Evolutionary conservation across 2,329 filamentous ascomycete genomes (phyloP), one percentile per base, ranked within the genome.

Genomic region (Xylaria sp.): DNA sequence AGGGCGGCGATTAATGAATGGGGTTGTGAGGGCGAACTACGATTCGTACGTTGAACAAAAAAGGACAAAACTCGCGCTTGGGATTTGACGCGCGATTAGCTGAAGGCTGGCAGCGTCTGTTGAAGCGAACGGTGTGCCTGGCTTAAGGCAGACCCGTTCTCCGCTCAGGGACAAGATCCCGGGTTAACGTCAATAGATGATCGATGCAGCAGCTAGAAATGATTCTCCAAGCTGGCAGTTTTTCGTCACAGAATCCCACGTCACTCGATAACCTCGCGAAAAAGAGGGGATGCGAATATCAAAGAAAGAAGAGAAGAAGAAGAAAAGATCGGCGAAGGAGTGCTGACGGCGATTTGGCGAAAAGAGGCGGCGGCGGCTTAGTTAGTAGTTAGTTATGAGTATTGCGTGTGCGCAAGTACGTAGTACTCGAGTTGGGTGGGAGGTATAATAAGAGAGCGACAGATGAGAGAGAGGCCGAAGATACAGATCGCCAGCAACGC

Each of bases 1-100:
- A 68, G 59, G 61, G 46, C 48, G 51, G 53, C 54, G 44, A 61
- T 58, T 28, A 51, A 49, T 51, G 33, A 44, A 62, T 56, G 38
- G 38, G 40, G 28, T 28, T 33, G 36, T 20, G 20, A 63, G 7
- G 54, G 33, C 40, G 28, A 61, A 57, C 26, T 40, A 54, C 23
- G 23, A 23, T 23, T 23, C 23, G 23, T 23, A 23, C 59, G 44
- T 64, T 57, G 63, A 71, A 68, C 70, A 64, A 46, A 57, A 59
- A 66, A 40, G 56, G 65, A 59, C 66, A 63, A 48, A 65, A 40
- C 73, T 72, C 79, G 81, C 81, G 81, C 80, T 82, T 82, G 79
- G 74, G 70, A 74, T 72, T 82, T 82, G 77, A 82, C 81, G 81
- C 81, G 81, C 81, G 81, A 83, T 83, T 83, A 82, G 73, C 58